Evolutionary conservation across 2,329 filamentous ascomycete species (phyloP).

Genomic region (Westerdykella ornata): DNA sequence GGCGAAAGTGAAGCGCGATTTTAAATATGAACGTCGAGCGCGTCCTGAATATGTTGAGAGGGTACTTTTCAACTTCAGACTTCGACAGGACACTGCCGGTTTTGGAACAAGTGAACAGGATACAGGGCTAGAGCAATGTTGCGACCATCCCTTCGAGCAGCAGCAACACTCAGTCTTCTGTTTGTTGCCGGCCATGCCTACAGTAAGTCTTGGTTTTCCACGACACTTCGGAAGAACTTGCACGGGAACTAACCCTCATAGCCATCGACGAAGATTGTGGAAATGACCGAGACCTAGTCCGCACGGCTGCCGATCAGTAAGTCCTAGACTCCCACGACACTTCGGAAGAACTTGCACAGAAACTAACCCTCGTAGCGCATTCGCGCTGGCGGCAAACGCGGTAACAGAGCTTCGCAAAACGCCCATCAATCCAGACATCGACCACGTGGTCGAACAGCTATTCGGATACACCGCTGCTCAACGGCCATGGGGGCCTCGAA

Average conservation of each 20-base stretch:
- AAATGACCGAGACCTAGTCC: no score
- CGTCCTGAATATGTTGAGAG: no score
- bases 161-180: not conserved
- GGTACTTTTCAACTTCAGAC: no score
- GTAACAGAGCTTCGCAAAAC: constrained; percentile 1
- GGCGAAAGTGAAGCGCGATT: no score
- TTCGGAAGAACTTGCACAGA: not conserved
- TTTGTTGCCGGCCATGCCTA: not conserved
- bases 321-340: not conserved
- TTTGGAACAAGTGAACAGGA: no score
- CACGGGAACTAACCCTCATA: not conserved
- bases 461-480: not conserved
- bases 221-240: not conserved
- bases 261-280: constrained; percentile 3
- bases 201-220: not conserved
- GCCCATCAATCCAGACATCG: constrained; percentile 1
- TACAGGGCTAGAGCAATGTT: no score
- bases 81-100: no score
- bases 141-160: not conserved
- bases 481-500: no score
- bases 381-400: constrained; percentile 1
- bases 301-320: no score
- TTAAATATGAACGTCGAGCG: no score
- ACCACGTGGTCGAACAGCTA: constrained; percentile 1
- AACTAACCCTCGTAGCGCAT: constrained; percentile 1